phyloP scores from a whole-genome alignment of 164 flowering plant genomes.

The Euptelea pleiosperma region DNA sequence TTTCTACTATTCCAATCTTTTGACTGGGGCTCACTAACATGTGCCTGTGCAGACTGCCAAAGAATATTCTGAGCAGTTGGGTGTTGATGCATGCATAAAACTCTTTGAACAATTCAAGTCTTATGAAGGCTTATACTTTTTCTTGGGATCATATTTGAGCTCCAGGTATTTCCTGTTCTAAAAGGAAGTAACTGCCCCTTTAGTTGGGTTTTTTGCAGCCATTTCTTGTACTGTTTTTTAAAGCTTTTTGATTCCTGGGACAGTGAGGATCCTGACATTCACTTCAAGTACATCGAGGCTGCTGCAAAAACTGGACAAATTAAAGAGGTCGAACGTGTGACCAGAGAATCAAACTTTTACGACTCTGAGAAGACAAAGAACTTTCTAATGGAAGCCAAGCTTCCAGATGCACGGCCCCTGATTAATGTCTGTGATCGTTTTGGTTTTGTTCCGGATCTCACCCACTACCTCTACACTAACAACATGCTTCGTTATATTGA shows the following conservation, averaged over 20 bases:
- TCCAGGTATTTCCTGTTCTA: conserved; percentile 57
- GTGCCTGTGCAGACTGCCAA: conserved; percentile 76
- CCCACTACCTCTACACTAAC: conserved; percentile 85
- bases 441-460: conserved; percentile 98
- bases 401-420: conserved; percentile 98
- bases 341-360: conserved; percentile 96
- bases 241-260: conserved; percentile 8
- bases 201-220: background rate
- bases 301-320: conserved; percentile 99
- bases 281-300: conserved; percentile 97
- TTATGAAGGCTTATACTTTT: conserved; percentile 95
- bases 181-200: background rate
- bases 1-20: background rate
- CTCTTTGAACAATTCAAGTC: conserved; percentile 99
- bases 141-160: conserved; percentile 94
- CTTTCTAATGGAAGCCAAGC: conserved; percentile 97
- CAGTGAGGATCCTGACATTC: conserved; percentile 99
- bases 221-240: conserved; percentile 3
- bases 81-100: conserved; percentile 88
- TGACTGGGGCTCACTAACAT: background rate
- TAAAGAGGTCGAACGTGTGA: conserved; percentile 99
- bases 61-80: conserved; percentile 97
- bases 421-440: conserved; percentile 98
- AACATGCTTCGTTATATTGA: conserved; percentile 99
- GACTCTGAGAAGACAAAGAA: conserved; percentile 97